These are phyloP conservation scores for Ceratocystis lukuohia DNA, from an alignment of 2,329 filamentous ascomycete species.

Conservation along the genomic window DNA sequence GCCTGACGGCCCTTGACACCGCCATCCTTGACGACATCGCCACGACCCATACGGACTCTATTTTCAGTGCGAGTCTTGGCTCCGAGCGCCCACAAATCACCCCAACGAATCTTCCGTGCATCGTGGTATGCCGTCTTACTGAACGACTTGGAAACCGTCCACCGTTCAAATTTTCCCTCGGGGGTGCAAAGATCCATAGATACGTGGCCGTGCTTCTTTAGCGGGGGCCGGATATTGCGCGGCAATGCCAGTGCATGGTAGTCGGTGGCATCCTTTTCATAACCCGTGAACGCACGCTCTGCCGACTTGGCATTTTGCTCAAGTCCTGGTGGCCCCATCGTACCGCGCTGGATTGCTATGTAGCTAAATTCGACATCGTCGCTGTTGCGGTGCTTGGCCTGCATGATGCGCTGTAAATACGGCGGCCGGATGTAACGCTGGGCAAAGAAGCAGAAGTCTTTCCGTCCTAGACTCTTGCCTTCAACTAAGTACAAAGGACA, in stretches of 20 bases:
- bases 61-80: conserved; percentile 68
- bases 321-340: conserved; percentile 23
- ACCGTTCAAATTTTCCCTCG: conserved; percentile 72
- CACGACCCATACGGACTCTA: conserved; percentile 45
- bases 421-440: conserved; percentile 77
- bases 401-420: conserved; percentile 67
- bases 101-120: conserved; percentile 80
- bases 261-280: conserved; percentile 36
- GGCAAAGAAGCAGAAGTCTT: conserved; percentile 81
- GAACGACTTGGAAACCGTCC: conserved; percentile 77
- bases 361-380: conserved; percentile 90
- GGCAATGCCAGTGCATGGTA: conserved; percentile 58
- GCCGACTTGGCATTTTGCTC: conserved; percentile 35
- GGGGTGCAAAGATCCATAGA: conserved; percentile 86
- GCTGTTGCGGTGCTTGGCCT: conserved; percentile 58
- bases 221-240: conserved; percentile 60
- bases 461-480: conserved; percentile 58
- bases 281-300: conserved; percentile 57
- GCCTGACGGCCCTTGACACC: conserved; percentile 18
- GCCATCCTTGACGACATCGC: conserved; percentile 25
- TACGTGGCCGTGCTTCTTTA: conserved; percentile 82
- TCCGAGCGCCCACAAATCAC: conserved; percentile 88
- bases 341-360: conserved; percentile 67
- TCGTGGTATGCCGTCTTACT: conserved; percentile 77
- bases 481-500: conserved; percentile 79